Conservation (phyloP, 1,139 yeast species). For the Kazachstania sp. region DNA sequence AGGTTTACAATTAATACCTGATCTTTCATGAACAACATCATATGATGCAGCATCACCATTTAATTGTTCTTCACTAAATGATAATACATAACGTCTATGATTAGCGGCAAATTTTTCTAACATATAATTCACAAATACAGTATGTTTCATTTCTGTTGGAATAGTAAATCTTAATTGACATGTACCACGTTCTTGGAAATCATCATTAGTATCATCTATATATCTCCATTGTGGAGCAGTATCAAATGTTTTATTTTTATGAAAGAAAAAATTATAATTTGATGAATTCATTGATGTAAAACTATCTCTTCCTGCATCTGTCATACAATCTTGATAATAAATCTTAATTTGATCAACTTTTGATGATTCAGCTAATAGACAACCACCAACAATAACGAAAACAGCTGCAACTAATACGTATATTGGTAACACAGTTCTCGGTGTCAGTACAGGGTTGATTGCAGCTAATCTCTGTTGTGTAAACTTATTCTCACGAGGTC, state of each 20-base stretch:
- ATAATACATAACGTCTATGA: constrained; percentile 87
- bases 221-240: constrained; percentile 61
- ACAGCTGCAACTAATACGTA: constrained; percentile 68
- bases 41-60: constrained; percentile 44
- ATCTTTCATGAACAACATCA: constrained; percentile 45
- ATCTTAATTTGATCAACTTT: constrained; percentile 70
- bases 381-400: constrained; percentile 88
- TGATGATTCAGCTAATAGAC: constrained; percentile 74
- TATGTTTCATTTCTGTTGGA: constrained; percentile 67
- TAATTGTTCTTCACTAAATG: constrained; percentile 84
- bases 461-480: constrained; percentile 56
- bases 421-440: constrained; percentile 78
- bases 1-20: constrained; percentile 70
- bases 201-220: constrained; percentile 37
- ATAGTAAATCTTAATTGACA: constrained; percentile 72
- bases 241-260: constrained; percentile 31
- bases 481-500: constrained; percentile 61
- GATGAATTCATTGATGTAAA: constrained; percentile 57
- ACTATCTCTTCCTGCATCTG: constrained; percentile 44
- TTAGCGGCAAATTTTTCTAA: constrained; percentile 81
- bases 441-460: constrained; percentile 76
- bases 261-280: constrained; percentile 48
- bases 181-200: constrained; percentile 45
- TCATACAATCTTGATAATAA: constrained; percentile 71
- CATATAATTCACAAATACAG: constrained; percentile 72